Conservation (phyloP, 179 eudicot genomes). For the Kewa caespitosa region DNA sequence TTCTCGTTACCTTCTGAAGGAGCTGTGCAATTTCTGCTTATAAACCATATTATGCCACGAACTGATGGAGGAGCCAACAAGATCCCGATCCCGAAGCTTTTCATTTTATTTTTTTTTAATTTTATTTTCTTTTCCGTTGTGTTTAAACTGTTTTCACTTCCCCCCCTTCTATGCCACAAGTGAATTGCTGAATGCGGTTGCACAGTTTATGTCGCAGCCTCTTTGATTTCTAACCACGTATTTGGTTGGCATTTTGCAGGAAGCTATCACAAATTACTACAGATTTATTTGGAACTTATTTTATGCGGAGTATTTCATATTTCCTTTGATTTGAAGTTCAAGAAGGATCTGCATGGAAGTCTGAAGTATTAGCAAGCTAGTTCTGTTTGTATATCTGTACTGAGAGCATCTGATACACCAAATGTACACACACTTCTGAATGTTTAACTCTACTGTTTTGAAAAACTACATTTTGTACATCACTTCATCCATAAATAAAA, state of each 20-base stretch:
- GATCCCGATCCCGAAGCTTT: background rate
- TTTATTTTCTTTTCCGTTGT: too few relatives aligned
- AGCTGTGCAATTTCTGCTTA: background rate
- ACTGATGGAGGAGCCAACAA: background rate
- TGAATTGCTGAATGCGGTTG: background rate
- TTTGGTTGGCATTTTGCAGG: constrained; percentile 57
- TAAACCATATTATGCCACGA: background rate
- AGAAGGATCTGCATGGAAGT: background rate
- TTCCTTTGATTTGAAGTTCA: constrained; percentile 64
- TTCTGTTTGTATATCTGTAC: background rate
- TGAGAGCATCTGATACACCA: background rate
- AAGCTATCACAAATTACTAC: constrained; percentile 81
- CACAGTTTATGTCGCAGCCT: background rate
- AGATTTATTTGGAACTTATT: constrained; percentile 94
- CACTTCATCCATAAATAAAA: background rate
- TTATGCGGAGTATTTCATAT: constrained; percentile 81
- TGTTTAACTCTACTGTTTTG: background rate
- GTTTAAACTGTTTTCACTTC: too few relatives aligned
- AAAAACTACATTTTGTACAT: background rate
- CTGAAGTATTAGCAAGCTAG: background rate
- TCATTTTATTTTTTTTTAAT: background rate
- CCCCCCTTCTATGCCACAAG: too few relatives aligned
- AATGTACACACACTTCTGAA: constrained; percentile 3
- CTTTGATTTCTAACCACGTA: constrained; percentile 5
- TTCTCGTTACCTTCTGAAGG: background rate